Conservation (phyloP, 352 stramenopile genomes). For the Peronospora belbahrii region DNA sequence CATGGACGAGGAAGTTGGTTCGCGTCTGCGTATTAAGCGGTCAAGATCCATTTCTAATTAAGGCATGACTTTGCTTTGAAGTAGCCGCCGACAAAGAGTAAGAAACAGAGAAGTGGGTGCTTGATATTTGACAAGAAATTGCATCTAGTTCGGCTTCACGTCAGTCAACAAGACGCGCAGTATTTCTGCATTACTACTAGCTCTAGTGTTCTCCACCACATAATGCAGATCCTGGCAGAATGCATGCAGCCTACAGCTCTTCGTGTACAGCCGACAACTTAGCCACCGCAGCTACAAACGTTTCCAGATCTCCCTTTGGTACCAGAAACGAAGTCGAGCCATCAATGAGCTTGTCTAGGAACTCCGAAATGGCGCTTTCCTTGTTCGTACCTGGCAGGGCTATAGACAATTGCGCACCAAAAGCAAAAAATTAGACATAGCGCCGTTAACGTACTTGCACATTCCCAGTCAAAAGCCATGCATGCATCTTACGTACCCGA, state of each 20-base stretch:
- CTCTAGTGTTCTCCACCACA: slow-evolving; percentile 4
- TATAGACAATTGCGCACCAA: slow-evolving; percentile 18
- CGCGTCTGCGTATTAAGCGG: slow-evolving; percentile 53
- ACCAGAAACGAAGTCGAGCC: slow-evolving; percentile 43
- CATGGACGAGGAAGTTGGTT: slow-evolving; percentile 69
- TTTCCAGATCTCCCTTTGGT: slow-evolving; percentile 19
- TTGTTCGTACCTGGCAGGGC: slow-evolving; percentile 26
- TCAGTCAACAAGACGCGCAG: not conserved
- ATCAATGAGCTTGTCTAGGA: slow-evolving; percentile 59
- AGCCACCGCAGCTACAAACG: slow-evolving; percentile 20
- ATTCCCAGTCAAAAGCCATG: not conserved
- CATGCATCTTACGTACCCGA: slow-evolving; percentile 40
- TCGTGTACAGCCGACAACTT: slow-evolving; percentile 15
- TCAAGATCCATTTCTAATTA: slow-evolving; percentile 48
- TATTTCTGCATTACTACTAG: not conserved
- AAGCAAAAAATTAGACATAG: slow-evolving; percentile 2
- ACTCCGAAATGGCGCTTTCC: slow-evolving; percentile 31
- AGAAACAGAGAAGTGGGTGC: slow-evolving; percentile 17
- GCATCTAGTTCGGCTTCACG: not conserved
- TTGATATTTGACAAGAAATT: not conserved
- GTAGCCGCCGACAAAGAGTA: no score
- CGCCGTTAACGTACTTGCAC: not conserved
- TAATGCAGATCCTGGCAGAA: not conserved
- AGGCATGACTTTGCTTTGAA: not conserved
- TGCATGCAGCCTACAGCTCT: slow-evolving; percentile 18